Evolutionary conservation across 2,329 filamentous ascomycete species (phyloP), one percentile per base, ranked within the genome.

Genomic region (Zelopaecilomyces penicillatus): DNA sequence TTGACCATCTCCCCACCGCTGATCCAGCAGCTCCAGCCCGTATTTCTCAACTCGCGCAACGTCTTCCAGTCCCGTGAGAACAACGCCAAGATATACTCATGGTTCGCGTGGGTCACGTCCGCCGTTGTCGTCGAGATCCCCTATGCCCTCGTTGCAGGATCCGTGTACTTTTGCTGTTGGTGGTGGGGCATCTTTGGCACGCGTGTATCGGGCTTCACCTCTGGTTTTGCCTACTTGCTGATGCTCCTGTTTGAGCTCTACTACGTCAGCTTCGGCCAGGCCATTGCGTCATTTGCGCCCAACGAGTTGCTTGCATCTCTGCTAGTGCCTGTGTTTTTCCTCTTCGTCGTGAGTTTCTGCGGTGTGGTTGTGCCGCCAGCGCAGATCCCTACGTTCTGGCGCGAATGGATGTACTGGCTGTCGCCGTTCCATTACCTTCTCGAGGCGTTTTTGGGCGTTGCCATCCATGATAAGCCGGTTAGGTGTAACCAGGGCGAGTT

Each of bases 21-120:
- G 1, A 85, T 90, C 46, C 83, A 89, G 54, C 85, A 90, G 54
- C 70, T 90, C 0, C 83, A 90, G 56, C 86, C 86, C 1, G 76
- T 78, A 5, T 89, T 84, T 58, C 66, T 88, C 42, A 68, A 76
- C 47, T 76, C 79, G 37, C 74, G 84, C 4, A 70, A 76, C 30
- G 71, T 91, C 28, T 93, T 86, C 65, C 68, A 83, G 58, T 78
- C 75, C 2, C 75, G 87, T 5, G 87, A 93, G 60, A 75, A 80
- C 40, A 85, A 78, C n/a, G 78, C 83, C 11, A 88, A 88, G 60
- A 87, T 88, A 28, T 93, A 91, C 64, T 82, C 78, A 2, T 89
- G 85, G 85, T 64, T 76, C 10, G 82, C 84, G 0, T 87, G 85
- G 63, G 75, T 78, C 0, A 80, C 78, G 3, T 82, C 76, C 0